A percentile compares a stretch with the other conserved stretches of the same genome.
Conservation (phyloP, 2,329 filamentous ascomycete genomes). For the Aureobasidium melanogenum region DNA sequence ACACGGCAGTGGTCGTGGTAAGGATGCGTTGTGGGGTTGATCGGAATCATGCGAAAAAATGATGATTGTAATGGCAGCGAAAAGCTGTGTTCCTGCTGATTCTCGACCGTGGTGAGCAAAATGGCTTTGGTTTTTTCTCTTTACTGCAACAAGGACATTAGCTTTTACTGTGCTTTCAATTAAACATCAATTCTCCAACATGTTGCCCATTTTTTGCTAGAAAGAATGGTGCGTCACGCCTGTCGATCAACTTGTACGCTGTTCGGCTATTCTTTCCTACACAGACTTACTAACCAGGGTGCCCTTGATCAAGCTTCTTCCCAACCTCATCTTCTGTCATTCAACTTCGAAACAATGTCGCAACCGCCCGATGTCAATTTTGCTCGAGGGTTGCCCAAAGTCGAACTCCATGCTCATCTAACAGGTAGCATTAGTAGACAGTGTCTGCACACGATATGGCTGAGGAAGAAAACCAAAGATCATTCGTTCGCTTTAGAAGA, state of each 20-base stretch:
- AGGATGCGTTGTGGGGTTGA: slow-evolving; percentile 38
- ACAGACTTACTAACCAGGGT: too few relatives aligned
- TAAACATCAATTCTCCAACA: background rate
- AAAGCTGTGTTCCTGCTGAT: background rate
- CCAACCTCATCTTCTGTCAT: background rate
- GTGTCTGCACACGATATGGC: slow-evolving; percentile 68
- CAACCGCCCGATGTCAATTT: slow-evolving; percentile 18
- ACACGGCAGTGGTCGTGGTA: slow-evolving; percentile 32
- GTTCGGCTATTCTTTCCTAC: background rate
- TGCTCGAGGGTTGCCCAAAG: slow-evolving; percentile 32
- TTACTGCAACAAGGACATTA: background rate
- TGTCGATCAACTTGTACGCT: background rate
- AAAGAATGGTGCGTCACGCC: too few relatives aligned
- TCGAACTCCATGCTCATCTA: slow-evolving; percentile 67
- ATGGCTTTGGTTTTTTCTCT: background rate
- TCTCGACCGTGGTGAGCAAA: background rate
- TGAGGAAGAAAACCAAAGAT: slow-evolving; percentile 42
- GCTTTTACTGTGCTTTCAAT: background rate
- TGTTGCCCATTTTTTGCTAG: background rate
- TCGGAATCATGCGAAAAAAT: background rate
- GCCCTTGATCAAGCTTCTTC: too few relatives aligned
- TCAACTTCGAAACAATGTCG: background rate
- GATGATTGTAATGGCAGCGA: background rate
- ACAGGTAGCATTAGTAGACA: slow-evolving; percentile 67
- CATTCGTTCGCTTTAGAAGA: slow-evolving; percentile 52